Evolutionary conservation across 306 rosid genomes (phyloP).

Genomic region (Cucurbita pepo): DNA sequence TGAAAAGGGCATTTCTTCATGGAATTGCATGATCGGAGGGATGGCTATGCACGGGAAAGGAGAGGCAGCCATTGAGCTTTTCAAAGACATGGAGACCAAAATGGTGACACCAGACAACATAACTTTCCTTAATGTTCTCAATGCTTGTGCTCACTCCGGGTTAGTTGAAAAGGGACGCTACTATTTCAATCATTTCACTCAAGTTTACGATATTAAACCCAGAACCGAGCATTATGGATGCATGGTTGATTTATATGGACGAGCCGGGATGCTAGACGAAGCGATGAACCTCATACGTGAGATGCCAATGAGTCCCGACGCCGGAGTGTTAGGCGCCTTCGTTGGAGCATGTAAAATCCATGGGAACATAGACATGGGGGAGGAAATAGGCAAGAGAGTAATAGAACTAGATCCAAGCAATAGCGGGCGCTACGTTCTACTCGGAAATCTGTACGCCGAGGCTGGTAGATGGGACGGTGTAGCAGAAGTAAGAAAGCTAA

Average conservation of each 20-base stretch:
- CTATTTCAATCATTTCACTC: slow-evolving; percentile 23
- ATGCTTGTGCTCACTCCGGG: slow-evolving; percentile 52
- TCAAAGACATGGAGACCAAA: slow-evolving; percentile 31
- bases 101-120: slow-evolving; percentile 30
- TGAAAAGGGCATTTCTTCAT: slow-evolving; percentile 27
- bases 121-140: slow-evolving; percentile 44
- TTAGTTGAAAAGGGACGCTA: slow-evolving; percentile 28
- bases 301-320: slow-evolving; percentile 51
- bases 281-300: slow-evolving; percentile 27
- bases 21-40: slow-evolving; percentile 73
- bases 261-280: slow-evolving; percentile 39
- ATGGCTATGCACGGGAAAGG: slow-evolving; percentile 64
- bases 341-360: slow-evolving; percentile 67
- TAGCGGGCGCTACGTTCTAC: slow-evolving; percentile 46
- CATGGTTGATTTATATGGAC: slow-evolving; percentile 47
- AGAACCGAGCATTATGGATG: slow-evolving; percentile 46
- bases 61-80: slow-evolving; percentile 28
- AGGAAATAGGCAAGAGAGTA: slow-evolving; percentile 28
- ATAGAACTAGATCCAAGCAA: slow-evolving; percentile 49
- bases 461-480: slow-evolving; percentile 51
- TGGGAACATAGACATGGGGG: slow-evolving; percentile 34
- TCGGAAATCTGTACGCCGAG: slow-evolving; percentile 45
- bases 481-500: slow-evolving; percentile 30
- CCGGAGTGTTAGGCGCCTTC: slow-evolving; percentile 40
- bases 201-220: slow-evolving; percentile 27